phyloP scores from a whole-genome alignment of 208 protist genomes.

The Wallacemonas collosoma region DNA sequence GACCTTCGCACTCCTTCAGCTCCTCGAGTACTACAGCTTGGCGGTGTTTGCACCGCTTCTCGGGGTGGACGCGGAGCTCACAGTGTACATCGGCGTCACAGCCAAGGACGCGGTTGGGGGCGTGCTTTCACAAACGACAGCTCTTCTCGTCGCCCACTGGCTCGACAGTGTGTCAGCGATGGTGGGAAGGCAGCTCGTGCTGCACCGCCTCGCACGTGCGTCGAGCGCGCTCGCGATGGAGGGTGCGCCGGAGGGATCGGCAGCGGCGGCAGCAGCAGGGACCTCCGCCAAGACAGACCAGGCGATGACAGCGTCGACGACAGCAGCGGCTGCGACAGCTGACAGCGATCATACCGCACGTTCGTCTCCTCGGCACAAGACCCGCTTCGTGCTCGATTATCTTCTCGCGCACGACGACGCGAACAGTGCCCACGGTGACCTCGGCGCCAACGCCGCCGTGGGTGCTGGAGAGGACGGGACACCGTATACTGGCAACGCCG shows the following conservation, averaged over 20 bases:
- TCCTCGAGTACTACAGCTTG: slow-evolving; percentile 73
- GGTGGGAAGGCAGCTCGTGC: slow-evolving; percentile 36
- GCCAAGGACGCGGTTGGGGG: slow-evolving; percentile 44
- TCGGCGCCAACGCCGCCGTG: neutral
- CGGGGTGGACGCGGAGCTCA: slow-evolving; percentile 47
- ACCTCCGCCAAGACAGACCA: neutral
- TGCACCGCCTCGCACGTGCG: slow-evolving; percentile 49
- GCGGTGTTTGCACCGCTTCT: slow-evolving; percentile 64
- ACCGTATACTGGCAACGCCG: slow-evolving; percentile 13
- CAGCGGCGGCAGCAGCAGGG: no score
- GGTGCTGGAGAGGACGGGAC: neutral
- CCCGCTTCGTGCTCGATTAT: slow-evolving; percentile 18
- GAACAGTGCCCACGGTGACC: neutral
- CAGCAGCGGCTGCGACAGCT: neutral
- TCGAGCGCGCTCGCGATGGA: no score
- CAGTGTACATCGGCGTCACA: slow-evolving; percentile 47
- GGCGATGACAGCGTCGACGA: slow-evolving; percentile 11
- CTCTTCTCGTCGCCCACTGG: slow-evolving; percentile 46
- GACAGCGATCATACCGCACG: neutral
- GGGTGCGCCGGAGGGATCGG: no score
- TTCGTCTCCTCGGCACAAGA: slow-evolving; percentile 22
- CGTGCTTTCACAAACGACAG: slow-evolving; percentile 33
- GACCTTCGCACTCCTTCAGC: slow-evolving; percentile 56
- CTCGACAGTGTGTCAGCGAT: slow-evolving; percentile 60
- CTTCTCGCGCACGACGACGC: slow-evolving; percentile 25